Percentiles rank a stretch among this genome's conserved stretches.
Conservation (phyloP, 73 alveolate genomes). For the Diophrys appendiculata region DNA sequence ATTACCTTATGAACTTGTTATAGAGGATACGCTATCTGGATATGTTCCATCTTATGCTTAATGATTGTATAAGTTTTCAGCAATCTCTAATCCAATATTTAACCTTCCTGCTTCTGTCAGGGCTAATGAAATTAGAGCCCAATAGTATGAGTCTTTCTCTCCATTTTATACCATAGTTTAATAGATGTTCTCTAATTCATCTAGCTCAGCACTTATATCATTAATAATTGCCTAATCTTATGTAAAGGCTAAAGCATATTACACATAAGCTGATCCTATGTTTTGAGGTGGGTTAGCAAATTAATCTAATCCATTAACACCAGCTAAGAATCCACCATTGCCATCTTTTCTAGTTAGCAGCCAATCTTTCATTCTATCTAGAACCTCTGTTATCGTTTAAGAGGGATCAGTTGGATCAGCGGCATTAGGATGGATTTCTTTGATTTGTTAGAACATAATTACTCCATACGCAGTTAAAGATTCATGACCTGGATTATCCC, state of each 20-base stretch:
- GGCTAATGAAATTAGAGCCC: not conserved
- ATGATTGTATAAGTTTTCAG: too few relatives aligned
- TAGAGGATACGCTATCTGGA: conserved; percentile 36
- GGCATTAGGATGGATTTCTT: conserved; percentile 21
- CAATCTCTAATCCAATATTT: too few relatives aligned
- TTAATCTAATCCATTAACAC: conserved; percentile 33
- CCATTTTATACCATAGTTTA: not conserved
- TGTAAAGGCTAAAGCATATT: conserved; percentile 44
- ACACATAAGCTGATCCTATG: conserved; percentile 47
- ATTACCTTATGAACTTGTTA: conserved; percentile 50
- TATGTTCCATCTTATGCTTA: conserved; percentile 51
- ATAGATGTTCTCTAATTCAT: not conserved
- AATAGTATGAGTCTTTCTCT: not conserved
- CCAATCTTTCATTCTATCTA: conserved; percentile 22
- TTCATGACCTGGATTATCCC: conserved; percentile 55
- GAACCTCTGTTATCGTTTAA: too few relatives aligned
- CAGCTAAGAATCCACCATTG: conserved; percentile 27
- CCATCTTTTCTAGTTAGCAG: conserved; percentile 32
- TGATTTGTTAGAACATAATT: conserved; percentile 40
- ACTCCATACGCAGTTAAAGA: conserved; percentile 63
- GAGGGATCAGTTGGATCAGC: conserved; percentile 17
- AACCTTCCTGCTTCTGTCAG: not conserved
- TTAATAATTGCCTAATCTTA: not conserved
- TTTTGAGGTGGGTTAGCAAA: conserved; percentile 57
- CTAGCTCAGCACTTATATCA: conserved; percentile 17